Conservation (phyloP, 768 basidiomycete genomes). For the Russula griseocarnosa region DNA sequence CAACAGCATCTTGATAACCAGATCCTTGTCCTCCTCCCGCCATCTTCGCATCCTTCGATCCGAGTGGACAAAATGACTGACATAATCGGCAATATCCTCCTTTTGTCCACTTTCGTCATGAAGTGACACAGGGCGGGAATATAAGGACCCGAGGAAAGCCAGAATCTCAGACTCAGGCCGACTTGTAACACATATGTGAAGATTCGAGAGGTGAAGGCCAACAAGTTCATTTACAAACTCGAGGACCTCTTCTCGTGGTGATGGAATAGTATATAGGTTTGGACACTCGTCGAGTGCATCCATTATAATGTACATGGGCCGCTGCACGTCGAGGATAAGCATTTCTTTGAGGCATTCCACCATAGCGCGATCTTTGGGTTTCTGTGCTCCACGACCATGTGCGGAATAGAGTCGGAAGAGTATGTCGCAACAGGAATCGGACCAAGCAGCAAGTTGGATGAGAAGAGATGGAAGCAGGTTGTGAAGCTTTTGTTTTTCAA, state of each 20-base stretch:
- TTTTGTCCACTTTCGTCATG: background rate
- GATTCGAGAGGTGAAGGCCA: background rate
- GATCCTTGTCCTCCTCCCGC: background rate
- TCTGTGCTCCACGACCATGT: background rate
- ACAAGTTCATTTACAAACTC: background rate
- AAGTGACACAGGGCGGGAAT: background rate
- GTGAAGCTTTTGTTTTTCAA: conserved; percentile 1
- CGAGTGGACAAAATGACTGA: background rate
- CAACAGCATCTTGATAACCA: background rate
- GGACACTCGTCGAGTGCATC: background rate
- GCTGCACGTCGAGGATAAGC: background rate
- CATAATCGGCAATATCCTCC: background rate
- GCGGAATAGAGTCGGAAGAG: background rate
- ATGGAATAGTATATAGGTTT: background rate
- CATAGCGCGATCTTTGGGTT: background rate
- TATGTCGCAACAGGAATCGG: background rate
- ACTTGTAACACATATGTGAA: background rate
- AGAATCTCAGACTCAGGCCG: background rate
- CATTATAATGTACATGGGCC: background rate
- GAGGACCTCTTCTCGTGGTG: background rate
- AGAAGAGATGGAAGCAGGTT: conserved; percentile 7
- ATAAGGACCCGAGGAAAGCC: background rate
- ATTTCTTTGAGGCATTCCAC: background rate
- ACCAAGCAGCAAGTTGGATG: conserved; percentile 1
- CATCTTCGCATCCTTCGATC: background rate